Percentiles rank a stretch among this genome's conserved stretches.
These are phyloP conservation scores for Xylaria sp. DNA, from an alignment of 2,329 filamentous ascomycete species.

Conservation along the genomic window DNA sequence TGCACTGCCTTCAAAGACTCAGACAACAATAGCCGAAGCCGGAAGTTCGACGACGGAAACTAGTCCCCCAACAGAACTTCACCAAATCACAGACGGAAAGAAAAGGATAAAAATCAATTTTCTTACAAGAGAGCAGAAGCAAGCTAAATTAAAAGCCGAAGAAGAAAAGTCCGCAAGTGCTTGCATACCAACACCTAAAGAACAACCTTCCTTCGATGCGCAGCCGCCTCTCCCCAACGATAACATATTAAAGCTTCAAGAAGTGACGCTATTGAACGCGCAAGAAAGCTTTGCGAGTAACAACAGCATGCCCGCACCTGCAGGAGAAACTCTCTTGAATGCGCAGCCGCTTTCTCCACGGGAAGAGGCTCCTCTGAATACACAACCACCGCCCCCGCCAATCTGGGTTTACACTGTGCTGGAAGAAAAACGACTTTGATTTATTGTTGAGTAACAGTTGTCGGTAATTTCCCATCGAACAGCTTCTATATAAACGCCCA, in stretches of 20 bases:
- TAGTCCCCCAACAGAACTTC: conserved; percentile 49
- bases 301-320: not conserved
- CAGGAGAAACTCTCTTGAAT: conserved; percentile 1
- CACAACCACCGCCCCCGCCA: too few species aligned
- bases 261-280: too few species aligned
- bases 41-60: conserved; percentile 1
- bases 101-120: conserved; percentile 69
- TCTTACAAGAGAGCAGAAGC: conserved; percentile 63
- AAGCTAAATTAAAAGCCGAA: conserved; percentile 52
- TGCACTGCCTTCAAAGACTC: not conserved
- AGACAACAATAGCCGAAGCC: not conserved
- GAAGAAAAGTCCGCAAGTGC: conserved; percentile 23
- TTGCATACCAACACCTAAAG: not conserved
- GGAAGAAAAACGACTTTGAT: too few species aligned
- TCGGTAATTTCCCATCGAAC: too few species aligned
- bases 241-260: too few species aligned
- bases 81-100: conserved; percentile 63
- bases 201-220: not conserved
- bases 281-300: too few species aligned
- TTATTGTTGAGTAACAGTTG: too few species aligned
- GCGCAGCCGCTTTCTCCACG: not conserved
- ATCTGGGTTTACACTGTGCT: too few species aligned
- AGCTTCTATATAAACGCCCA: too few species aligned
- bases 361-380: too few species aligned
- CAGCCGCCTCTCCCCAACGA: not conserved